Conservation (phyloP, 2,329 filamentous ascomycete species). For the Neospermospora avenae region DNA sequence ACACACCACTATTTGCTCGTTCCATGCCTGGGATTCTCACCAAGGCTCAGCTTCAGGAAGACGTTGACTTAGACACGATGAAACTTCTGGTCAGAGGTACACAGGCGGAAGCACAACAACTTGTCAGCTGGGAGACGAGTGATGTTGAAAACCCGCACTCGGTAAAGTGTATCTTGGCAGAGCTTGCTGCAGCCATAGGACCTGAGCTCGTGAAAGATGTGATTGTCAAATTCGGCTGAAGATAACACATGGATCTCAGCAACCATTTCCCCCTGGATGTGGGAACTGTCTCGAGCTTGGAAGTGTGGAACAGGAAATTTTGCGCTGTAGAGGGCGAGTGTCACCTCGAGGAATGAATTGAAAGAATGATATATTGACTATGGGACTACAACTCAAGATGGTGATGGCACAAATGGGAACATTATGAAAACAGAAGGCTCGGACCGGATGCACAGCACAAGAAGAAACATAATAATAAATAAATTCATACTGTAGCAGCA, state of each 20-base stretch:
- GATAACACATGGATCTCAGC: neutral
- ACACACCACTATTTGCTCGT: slow-evolving; percentile 52
- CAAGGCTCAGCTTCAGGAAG: slow-evolving; percentile 46
- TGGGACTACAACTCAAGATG: neutral
- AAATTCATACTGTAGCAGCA: neutral
- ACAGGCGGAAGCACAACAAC: slow-evolving; percentile 46
- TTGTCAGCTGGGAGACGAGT: slow-evolving; percentile 57
- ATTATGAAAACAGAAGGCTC: neutral
- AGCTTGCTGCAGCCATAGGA: slow-evolving; percentile 65
- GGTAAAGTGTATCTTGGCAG: slow-evolving; percentile 62
- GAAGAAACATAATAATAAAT: neutral
- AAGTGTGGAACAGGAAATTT: neutral
- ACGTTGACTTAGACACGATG: slow-evolving; percentile 57
- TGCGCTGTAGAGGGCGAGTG: too few species aligned
- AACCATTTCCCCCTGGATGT: neutral
- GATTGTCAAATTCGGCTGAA: slow-evolving; percentile 42
- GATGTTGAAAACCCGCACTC: slow-evolving; percentile 47
- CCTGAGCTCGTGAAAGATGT: slow-evolving; percentile 54
- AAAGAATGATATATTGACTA: too few species aligned
- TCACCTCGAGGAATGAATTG: too few species aligned
- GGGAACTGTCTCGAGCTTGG: neutral
- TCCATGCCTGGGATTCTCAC: slow-evolving; percentile 66
- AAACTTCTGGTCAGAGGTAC: slow-evolving; percentile 42
- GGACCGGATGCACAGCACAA: neutral
- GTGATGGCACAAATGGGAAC: neutral